Percentiles rank a stretch among this genome's conserved stretches.
These are phyloP conservation scores for Climacium dendroides DNA, from an alignment of 225 moss, liverwort and hornwort species.

Conservation along the genomic window DNA sequence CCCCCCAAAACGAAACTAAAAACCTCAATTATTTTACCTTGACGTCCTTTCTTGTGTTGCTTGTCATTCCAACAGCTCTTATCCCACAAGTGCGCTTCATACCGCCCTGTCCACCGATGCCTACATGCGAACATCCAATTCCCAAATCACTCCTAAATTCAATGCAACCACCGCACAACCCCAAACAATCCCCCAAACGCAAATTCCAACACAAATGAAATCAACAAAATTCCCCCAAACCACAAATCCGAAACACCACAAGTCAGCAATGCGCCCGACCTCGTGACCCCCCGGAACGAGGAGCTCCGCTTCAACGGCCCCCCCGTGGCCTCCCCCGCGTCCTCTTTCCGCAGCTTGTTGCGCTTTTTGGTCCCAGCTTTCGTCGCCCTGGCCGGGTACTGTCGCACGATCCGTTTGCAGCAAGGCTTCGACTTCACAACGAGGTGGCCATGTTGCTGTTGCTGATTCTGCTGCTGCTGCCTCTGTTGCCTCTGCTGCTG, in stretches of 20 bases:
- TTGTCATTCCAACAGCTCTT: slow-evolving; percentile 72
- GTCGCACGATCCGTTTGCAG: slow-evolving; percentile 4
- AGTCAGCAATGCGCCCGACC: background rate
- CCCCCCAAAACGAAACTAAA: background rate
- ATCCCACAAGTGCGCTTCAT: slow-evolving; percentile 74
- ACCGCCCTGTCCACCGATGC: slow-evolving; percentile 66
- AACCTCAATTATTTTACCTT: slow-evolving; percentile 27
- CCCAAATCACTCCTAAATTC: background rate
- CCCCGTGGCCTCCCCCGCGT: background rate
- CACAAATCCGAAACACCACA: background rate
- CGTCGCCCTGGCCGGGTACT: background rate
- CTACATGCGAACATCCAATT: background rate
- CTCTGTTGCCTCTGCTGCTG: too few species aligned
- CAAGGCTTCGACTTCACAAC: background rate
- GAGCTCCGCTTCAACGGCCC: slow-evolving; percentile 1
- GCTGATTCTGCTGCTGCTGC: background rate
- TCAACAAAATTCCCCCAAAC: background rate
- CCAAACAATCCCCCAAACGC: background rate
- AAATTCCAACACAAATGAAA: background rate
- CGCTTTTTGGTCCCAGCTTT: background rate
- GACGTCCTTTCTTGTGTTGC: slow-evolving; percentile 70
- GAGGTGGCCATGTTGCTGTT: background rate
- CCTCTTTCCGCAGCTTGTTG: background rate
- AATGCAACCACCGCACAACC: background rate
- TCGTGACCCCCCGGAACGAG: slow-evolving; percentile 7